Percentiles rank a stretch among this genome's conserved stretches.
Conservation (phyloP, 441 rosid genomes). For the Eugenia klotzschiana region DNA sequence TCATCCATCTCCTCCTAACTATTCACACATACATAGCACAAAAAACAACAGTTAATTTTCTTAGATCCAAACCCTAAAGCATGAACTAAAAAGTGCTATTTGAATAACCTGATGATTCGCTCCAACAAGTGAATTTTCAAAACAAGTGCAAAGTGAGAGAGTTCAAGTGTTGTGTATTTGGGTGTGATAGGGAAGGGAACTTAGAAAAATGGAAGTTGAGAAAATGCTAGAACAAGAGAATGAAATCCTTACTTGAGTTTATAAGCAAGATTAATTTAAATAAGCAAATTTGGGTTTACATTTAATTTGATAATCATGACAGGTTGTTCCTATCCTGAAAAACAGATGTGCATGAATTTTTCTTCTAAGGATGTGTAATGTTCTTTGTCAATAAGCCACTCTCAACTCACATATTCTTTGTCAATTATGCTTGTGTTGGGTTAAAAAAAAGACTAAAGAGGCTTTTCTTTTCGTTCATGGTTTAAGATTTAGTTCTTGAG, state of each 20-base stretch:
- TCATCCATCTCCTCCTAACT: background rate
- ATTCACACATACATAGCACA: background rate
- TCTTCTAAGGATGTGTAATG: background rate
- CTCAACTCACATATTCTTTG: background rate
- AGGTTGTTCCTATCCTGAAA: background rate
- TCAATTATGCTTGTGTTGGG: background rate
- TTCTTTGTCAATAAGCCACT: background rate
- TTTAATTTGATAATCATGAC: background rate
- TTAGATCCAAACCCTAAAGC: background rate
- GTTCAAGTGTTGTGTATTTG: background rate
- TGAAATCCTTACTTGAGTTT: background rate
- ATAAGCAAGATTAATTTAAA: background rate
- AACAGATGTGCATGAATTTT: background rate
- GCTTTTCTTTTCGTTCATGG: background rate
- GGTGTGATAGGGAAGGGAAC: background rate
- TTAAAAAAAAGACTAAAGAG: too few relatives aligned
- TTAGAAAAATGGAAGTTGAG: background rate
- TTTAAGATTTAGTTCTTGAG: too few relatives aligned
- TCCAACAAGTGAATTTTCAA: background rate
- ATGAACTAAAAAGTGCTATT: background rate
- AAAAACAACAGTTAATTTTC: background rate
- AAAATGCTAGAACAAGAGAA: background rate
- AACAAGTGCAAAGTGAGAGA: background rate
- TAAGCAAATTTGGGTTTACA: background rate
- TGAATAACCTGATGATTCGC: background rate